A percentile compares a stretch with the other conserved stretches of the same genome.
Conservation (phyloP, 805 yeast genomes). For the Saturnispora hagleri region DNA sequence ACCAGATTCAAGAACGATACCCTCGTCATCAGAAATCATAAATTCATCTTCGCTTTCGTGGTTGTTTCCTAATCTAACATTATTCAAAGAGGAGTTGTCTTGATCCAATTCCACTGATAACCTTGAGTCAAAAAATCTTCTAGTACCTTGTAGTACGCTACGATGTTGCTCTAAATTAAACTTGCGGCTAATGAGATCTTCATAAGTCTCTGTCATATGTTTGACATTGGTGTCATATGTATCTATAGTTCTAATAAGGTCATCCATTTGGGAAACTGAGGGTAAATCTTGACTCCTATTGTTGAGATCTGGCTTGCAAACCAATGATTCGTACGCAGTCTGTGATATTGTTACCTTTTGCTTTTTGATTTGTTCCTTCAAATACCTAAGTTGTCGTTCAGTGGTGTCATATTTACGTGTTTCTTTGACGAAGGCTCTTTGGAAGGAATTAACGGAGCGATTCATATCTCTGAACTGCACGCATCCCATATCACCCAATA, state of each 20-base stretch:
- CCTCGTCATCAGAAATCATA: conserved; percentile 14
- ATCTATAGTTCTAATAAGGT: conserved; percentile 48
- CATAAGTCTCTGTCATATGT: conserved; percentile 63
- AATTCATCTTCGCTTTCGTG: conserved; percentile 10
- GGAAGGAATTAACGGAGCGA: conserved; percentile 71
- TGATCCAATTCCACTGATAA: conserved; percentile 25
- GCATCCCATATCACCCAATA: conserved; percentile 77
- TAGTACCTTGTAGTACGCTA: conserved; percentile 36
- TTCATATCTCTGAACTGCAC: conserved; percentile 89
- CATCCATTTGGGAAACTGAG: conserved; percentile 67
- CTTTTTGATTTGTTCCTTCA: conserved; percentile 41
- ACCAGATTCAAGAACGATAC: conserved; percentile 16
- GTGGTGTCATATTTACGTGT: conserved; percentile 74
- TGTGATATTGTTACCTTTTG: conserved; percentile 32
- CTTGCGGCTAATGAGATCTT: conserved; percentile 48
- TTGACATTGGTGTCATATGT: conserved; percentile 61
- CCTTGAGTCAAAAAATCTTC: conserved; percentile 28
- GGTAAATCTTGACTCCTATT: conserved; percentile 27
- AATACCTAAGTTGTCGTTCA: conserved; percentile 70
- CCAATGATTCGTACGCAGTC: conserved; percentile 21
- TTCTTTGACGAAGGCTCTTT: conserved; percentile 84
- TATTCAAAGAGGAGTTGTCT: conserved; percentile 19
- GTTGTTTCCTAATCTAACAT: conserved; percentile 18
- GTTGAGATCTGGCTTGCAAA: conserved; percentile 15
- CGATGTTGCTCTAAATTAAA: conserved; percentile 61